Evolutionary conservation across 169 alveolate genomes (phyloP).

Genomic region (Blepharisma undulans): DNA sequence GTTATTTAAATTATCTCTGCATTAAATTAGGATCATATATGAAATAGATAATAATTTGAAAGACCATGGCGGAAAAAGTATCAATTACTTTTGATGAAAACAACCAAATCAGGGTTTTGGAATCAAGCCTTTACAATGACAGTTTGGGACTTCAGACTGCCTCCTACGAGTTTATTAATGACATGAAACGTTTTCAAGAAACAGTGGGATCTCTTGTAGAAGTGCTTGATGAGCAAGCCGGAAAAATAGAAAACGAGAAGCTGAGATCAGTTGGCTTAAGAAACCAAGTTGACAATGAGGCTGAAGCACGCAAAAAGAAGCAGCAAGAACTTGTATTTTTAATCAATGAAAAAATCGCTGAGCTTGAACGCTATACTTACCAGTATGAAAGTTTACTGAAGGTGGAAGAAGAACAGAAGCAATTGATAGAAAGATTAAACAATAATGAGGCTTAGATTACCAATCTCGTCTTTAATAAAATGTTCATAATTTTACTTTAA

Average conservation of each 20-base stretch:
- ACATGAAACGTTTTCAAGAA: constrained; percentile 73
- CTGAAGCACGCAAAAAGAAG: constrained; percentile 84
- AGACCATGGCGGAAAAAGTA: constrained; percentile 50
- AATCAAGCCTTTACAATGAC: constrained; percentile 79
- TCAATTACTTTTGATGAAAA: constrained; percentile 85
- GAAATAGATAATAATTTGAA: not conserved
- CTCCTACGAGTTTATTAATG: constrained; percentile 79
- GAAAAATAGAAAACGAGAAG: constrained; percentile 85
- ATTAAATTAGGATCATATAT: too few species aligned
- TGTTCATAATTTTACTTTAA: not conserved
- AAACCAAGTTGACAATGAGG: constrained; percentile 85
- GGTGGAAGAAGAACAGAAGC: constrained; percentile 82
- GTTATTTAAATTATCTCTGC: too few species aligned
- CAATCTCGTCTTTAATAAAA: not conserved
- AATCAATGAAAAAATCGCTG: constrained; percentile 85
- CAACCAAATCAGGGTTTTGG: constrained; percentile 83
- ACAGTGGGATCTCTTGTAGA: constrained; percentile 74
- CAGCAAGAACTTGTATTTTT: constrained; percentile 79
- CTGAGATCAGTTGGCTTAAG: constrained; percentile 88
- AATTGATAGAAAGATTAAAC: constrained; percentile 83
- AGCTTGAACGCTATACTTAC: constrained; percentile 75
- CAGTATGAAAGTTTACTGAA: constrained; percentile 77
- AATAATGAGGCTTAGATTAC: constrained; percentile 81
- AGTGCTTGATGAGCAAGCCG: constrained; percentile 80
- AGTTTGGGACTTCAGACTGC: constrained; percentile 76